Evolutionary conservation across 352 stramenopile genomes (phyloP), one percentile per base, ranked within the genome.

Genomic region (Globisporangium yorkense): DNA sequence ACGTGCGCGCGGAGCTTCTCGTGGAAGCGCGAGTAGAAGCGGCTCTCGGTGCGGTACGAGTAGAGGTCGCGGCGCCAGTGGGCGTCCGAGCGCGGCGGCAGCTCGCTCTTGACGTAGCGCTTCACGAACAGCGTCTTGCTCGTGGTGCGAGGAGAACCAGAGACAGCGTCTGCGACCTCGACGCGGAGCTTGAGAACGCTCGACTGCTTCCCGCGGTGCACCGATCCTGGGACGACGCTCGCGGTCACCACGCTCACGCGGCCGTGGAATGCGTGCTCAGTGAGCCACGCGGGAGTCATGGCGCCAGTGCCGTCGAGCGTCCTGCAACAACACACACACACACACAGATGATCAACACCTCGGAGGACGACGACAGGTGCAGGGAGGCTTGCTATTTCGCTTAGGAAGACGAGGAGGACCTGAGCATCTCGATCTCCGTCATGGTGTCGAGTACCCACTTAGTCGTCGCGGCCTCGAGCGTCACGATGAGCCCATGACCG

Each of bases 1-100:
- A 90, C 77, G 39, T 58, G 51, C 10, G 57, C 39, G 21, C 65
- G 39, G 15, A 90, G 54, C 21, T 56, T 61, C 12, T 56, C 57
- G 50, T 80, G 70, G 29, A 77, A 70, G 33, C 66, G 66, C n/a
- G 64, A 63, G 61, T 89, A 89, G 59, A 89, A 87, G 7, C 62
- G 71, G 8, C 68, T 66, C 52, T 90, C 80, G 4, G 65, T 80
- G 27, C 64, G 72, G 59, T 90, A 90, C 3, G 80, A 90, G 18
- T 59, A 61, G 27, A 90, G 54, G 53, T 90, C 77, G 16, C 80
- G 72, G 31, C 61, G 60, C 80, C 80, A 90, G 52, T 87, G 66
- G 45, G 66, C 61, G 15, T 50, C 66, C 0, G 68, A 71, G 29
- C 77, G 61, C 21, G 66, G 21, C 2, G 77, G 67, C 37, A 90